Conservation (phyloP, 2,329 filamentous ascomycete genomes). For the Calonectria pseudoreteaudii region DNA sequence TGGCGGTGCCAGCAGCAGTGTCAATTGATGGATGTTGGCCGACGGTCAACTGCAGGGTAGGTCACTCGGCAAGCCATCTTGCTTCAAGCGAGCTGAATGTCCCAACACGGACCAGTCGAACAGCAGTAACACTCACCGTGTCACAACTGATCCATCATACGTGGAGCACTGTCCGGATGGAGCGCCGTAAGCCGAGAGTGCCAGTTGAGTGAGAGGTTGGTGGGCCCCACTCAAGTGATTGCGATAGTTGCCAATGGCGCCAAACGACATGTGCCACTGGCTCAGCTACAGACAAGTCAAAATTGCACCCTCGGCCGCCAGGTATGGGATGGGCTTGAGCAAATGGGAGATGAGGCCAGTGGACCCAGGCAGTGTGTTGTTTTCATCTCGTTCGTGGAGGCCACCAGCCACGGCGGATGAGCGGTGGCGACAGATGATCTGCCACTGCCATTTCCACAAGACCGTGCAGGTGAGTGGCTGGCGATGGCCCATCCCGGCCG, state of each 20-base stretch:
- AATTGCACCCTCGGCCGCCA: slow-evolving; percentile 23
- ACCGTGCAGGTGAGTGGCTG: slow-evolving; percentile 30
- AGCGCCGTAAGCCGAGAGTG: slow-evolving; percentile 14
- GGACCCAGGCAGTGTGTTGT: slow-evolving; percentile 20
- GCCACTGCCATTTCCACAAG: slow-evolving; percentile 28
- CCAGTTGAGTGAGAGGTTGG: slow-evolving; percentile 24
- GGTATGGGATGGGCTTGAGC: slow-evolving; percentile 30
- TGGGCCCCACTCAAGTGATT: slow-evolving; percentile 33
- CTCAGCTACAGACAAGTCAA: slow-evolving; percentile 17
- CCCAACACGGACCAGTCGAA: slow-evolving; percentile 16
- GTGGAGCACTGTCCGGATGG: slow-evolving; percentile 4
- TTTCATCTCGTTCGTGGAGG: slow-evolving; percentile 34
- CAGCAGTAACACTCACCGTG: slow-evolving; percentile 13
- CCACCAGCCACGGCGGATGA: slow-evolving; percentile 29
- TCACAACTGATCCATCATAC: slow-evolving; percentile 1
- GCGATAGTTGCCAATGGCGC: slow-evolving; percentile 39
- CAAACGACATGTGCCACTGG: slow-evolving; percentile 29
- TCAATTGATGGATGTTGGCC: slow-evolving; percentile 2
- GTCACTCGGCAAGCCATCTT: slow-evolving; percentile 19
- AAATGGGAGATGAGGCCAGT: slow-evolving; percentile 24
- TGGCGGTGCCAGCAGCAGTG: not conserved
- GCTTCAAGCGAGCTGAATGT: slow-evolving; percentile 16
- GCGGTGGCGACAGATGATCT: slow-evolving; percentile 36
- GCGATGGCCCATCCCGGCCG: slow-evolving; percentile 23
- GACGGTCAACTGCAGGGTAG: slow-evolving; percentile 11